Percentiles rank a stretch among this genome's conserved stretches.
These are phyloP conservation scores for Syzygium aqueum DNA, from an alignment of 345 rosid species.

Conservation along the genomic window DNA sequence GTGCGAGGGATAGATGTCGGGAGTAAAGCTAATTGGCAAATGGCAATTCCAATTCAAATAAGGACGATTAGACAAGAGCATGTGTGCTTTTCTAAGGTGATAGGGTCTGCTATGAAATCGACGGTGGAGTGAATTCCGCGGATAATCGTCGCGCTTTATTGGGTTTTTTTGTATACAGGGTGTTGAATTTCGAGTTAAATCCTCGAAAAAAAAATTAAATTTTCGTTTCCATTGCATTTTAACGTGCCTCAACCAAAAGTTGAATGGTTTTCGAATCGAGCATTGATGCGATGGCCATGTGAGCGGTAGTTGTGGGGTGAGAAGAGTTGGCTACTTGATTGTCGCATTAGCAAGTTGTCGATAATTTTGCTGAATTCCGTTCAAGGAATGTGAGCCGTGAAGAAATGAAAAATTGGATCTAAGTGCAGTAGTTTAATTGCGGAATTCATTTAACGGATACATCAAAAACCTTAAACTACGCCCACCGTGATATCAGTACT, in stretches of 20 bases:
- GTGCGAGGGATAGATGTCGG: not conserved
- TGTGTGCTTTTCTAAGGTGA: not conserved
- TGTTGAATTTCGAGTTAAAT: not conserved
- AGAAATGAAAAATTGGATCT: not conserved
- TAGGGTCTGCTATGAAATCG: not conserved
- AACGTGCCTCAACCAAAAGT: not conserved
- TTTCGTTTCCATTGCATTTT: not conserved
- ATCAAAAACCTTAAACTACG: not conserved
- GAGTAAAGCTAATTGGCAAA: not conserved
- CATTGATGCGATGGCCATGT: not conserved
- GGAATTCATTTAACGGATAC: not conserved
- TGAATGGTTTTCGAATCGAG: not conserved
- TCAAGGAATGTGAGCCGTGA: not conserved
- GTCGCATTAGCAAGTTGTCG: fast-evolving
- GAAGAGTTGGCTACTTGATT: not conserved
- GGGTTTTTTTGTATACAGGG: not conserved
- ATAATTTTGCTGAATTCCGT: not conserved
- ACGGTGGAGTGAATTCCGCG: fast-evolving
- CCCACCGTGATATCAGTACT: fast-evolving
- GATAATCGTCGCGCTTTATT: fast-evolving
- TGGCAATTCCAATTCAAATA: not conserved
- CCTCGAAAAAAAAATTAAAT: not conserved
- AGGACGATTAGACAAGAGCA: not conserved
- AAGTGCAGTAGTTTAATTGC: not conserved
- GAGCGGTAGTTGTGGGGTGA: not conserved